Base-by-base conservation (phyloP, 1,284 basidiomycete genomes). In the Moniliella sp. region DNA sequence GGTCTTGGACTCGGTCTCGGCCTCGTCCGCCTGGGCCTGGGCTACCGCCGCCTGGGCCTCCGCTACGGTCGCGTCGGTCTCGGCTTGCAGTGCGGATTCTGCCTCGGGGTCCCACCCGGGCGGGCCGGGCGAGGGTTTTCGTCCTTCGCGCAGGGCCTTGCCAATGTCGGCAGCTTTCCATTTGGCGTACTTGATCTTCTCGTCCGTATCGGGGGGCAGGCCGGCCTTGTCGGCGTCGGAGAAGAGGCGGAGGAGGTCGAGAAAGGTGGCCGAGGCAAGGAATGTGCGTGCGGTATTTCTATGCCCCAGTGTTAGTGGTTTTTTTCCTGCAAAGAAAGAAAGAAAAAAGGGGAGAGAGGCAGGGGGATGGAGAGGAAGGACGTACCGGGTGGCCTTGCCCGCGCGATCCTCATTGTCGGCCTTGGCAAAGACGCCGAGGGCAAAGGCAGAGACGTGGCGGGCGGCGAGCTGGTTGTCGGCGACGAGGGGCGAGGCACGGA, bases 391-490 rank as follows among this genome's bases (percentile, higher is more conserved):
- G 9, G 76, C 73, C 31, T 66, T 67, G 0, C 78, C 82, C 10
- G 65, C 67, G 26, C 83, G 67, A 57, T 93, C 86, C 55, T 86
- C 79, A 43, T 78, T 76, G 57, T 97, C 86, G n/a, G 88, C 86
- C 34, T 69, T 67, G 7, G 68, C 65, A 61, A 94, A 97, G 15
- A 94, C 73, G 42, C 71, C 77, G 19, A 88, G 63, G 1, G 81
- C 86, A 66, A 93, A 93, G 64, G 84, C 84, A 64, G 91, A 83
- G 17, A 93, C 72, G 54, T 84, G 84, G 3, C 83, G 82, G 1
- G 75, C 70, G 31, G 78, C 79, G 0, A 73, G 81, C 1, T 70
- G 65, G 48, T 91, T 82, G 44, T 76, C 71, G 36, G 78, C 76
- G 36, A 93, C 70, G 1, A 80, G 76, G 51, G 21, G 21, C n/a